These are phyloP conservation scores for Teunomyces pallodes DNA, from an alignment of 805 yeast species.

Conservation along the genomic window DNA sequence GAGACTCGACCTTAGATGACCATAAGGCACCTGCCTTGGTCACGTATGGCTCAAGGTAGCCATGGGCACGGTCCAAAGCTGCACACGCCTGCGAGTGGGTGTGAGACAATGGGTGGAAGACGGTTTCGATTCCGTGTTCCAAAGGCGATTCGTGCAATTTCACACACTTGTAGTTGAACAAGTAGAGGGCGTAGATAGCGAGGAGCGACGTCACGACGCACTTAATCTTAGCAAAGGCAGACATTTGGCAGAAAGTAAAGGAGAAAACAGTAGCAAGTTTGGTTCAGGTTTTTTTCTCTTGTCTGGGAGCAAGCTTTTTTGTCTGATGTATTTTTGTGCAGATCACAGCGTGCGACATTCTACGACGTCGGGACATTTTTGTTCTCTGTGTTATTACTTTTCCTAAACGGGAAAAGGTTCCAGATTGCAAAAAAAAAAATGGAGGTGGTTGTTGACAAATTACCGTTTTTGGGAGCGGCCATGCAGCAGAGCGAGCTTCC, in stretches of 20 bases:
- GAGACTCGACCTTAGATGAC: conserved; percentile 38
- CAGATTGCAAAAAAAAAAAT: not conserved
- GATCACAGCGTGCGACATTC: not conserved
- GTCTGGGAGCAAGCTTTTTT: not conserved
- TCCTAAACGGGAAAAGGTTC: not conserved
- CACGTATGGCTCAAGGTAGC: conserved; percentile 30
- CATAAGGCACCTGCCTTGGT: conserved; percentile 25
- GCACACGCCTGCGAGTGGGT: conserved; percentile 37
- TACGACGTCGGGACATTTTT: not conserved
- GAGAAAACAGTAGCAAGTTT: not conserved
- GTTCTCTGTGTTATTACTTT: not conserved
- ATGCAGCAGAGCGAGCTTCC: no score
- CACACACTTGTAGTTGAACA: conserved; percentile 39
- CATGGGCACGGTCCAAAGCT: conserved; percentile 27
- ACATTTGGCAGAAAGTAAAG: conserved; percentile 6
- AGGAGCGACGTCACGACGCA: conserved; percentile 21
- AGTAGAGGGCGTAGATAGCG: conserved; percentile 35
- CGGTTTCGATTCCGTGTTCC: conserved; percentile 26
- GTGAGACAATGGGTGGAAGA: conserved; percentile 38
- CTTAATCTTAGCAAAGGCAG: conserved; percentile 17
- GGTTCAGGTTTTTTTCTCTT: no score
- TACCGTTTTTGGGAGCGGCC: not conserved
- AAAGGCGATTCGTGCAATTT: conserved; percentile 26
- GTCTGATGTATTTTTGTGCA: not conserved
- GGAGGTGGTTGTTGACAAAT: not conserved